These are phyloP conservation scores for Pseudisothecium myosuroides DNA, from an alignment of 225 moss, liverwort and hornwort genomes.

Conservation along the genomic window DNA sequence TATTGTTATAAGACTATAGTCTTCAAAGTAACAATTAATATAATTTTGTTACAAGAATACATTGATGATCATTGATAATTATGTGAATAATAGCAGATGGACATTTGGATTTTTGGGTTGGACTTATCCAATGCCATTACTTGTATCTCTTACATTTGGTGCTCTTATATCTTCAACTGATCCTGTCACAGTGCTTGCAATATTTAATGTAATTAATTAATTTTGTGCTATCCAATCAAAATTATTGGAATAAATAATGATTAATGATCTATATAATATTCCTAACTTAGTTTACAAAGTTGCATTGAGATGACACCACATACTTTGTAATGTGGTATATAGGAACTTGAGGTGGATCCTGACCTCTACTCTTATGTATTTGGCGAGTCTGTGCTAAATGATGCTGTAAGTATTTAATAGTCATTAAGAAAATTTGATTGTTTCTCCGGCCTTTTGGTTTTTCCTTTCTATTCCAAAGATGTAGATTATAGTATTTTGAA, in stretches of 20 bases:
- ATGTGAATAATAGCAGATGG: slow-evolving; percentile 20
- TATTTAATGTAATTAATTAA: slow-evolving; percentile 52
- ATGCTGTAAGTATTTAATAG: slow-evolving; percentile 42
- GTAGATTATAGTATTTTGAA: not conserved
- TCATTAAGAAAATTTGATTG: not conserved
- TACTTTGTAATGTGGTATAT: not conserved
- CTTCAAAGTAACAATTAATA: not conserved
- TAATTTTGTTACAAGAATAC: not conserved
- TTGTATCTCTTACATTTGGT: slow-evolving; percentile 77
- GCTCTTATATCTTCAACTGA: slow-evolving; percentile 91
- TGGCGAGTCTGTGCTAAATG: slow-evolving; percentile 93
- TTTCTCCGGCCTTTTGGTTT: not conserved
- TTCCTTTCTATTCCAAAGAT: too few relatives aligned
- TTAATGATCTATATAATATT: not conserved
- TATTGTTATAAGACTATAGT: not conserved
- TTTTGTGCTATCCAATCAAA: not conserved
- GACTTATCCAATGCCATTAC: slow-evolving; percentile 83
- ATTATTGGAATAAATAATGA: too few relatives aligned
- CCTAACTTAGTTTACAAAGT: not conserved
- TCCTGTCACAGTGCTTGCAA: slow-evolving; percentile 83
- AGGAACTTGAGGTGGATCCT: slow-evolving; percentile 77
- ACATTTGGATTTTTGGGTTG: slow-evolving; percentile 65
- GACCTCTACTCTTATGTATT: slow-evolving; percentile 81
- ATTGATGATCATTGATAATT: not conserved
- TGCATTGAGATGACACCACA: not conserved